Evolutionary conservation across 129 eudicot species (phyloP).

Genomic region (Chrysanthemum makinoi): DNA sequence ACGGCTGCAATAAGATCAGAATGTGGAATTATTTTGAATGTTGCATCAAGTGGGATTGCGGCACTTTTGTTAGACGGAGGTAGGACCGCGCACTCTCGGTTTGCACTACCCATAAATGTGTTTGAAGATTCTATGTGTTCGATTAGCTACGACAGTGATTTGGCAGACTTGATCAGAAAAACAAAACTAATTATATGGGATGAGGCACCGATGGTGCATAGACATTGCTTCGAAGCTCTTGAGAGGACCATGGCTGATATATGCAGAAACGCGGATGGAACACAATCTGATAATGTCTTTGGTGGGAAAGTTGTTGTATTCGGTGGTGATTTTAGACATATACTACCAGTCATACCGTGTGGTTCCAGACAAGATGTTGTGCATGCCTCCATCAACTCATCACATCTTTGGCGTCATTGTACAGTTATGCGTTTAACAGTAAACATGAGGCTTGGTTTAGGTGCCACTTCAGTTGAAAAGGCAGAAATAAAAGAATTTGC

Average conservation of each 20-base stretch:
- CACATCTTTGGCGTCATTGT: no score
- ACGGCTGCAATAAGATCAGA: neutral
- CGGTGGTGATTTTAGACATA: conserved; percentile 20
- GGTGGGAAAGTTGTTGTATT: conserved; percentile 19
- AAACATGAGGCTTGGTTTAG: no score
- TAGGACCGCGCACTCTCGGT: neutral
- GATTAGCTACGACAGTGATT: neutral
- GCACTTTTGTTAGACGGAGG: neutral
- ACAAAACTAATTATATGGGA: neutral
- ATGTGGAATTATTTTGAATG: neutral
- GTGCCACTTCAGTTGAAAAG: no score
- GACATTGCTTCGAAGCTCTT: neutral
- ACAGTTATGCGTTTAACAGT: no score
- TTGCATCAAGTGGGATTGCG: neutral
- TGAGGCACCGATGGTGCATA: conserved; percentile 14
- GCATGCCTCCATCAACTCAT: no score
- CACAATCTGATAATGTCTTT: neutral
- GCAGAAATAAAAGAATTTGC: no score
- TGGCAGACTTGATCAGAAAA: neutral
- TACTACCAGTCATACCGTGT: no score
- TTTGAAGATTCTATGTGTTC: neutral
- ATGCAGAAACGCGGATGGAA: neutral
- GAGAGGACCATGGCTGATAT: neutral
- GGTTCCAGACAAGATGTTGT: no score
- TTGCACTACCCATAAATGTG: neutral